A percentile compares a stretch with the other conserved stretches of the same genome.
Evolutionary conservation across 176 grass and related monocot genomes (phyloP).

Genomic region (Saccharum spontaneum): DNA sequence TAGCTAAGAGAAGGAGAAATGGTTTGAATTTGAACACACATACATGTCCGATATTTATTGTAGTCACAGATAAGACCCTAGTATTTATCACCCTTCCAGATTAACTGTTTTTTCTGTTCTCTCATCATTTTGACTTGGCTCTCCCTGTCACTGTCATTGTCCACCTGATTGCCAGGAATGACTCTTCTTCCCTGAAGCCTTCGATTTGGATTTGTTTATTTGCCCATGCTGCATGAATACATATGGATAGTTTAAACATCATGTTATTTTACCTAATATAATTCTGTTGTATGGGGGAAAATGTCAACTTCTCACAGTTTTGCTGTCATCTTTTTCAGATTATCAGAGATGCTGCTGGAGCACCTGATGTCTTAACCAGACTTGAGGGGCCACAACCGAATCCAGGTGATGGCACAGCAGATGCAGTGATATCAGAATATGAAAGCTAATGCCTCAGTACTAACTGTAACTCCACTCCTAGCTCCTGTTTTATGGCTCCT

Average conservation of each 20-base stretch:
- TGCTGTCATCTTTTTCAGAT: constrained; percentile 54
- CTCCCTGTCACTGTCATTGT: neutral
- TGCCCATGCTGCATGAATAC: neutral
- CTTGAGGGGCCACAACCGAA: constrained; percentile 53
- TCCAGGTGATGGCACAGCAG: constrained; percentile 32
- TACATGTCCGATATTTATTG: neutral
- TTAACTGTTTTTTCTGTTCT: neutral
- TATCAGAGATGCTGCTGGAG: constrained; percentile 81
- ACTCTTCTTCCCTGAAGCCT: neutral
- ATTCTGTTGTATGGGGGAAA: neutral
- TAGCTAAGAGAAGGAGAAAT: constrained; percentile 2
- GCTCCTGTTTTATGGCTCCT: neutral
- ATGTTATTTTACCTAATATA: neutral
- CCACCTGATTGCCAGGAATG: neutral
- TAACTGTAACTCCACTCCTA: constrained; percentile 1
- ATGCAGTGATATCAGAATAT: constrained; percentile 75
- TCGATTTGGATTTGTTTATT: neutral
- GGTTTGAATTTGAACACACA: neutral
- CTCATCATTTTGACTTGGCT: neutral
- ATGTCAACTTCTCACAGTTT: neutral
- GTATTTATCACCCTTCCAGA: neutral
- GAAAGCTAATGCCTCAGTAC: constrained; percentile 55
- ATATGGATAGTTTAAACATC: neutral
- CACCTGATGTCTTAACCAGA: constrained; percentile 90
- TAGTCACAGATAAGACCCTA: neutral